Percentiles rank a stretch among this genome's conserved stretches.
Conservation (phyloP, 768 basidiomycete species). For the Sutorius australiensis region DNA sequence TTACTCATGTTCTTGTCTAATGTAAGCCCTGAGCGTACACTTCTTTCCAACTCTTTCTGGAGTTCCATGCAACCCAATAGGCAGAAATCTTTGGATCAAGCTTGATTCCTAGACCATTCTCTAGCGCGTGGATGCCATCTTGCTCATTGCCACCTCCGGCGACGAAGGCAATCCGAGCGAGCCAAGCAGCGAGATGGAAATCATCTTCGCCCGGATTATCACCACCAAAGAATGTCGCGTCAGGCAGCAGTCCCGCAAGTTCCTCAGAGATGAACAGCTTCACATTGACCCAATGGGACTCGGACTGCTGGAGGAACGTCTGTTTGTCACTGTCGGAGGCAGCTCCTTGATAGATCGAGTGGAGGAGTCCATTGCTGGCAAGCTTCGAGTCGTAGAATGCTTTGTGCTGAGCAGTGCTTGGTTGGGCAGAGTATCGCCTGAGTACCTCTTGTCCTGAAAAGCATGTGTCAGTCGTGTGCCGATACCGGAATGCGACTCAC, state of each 20-base stretch:
- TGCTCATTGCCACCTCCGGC: slow-evolving; percentile 35
- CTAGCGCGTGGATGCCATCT: slow-evolving; percentile 37
- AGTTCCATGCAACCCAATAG: slow-evolving; percentile 45
- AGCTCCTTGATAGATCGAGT: slow-evolving; percentile 40
- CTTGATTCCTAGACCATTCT: slow-evolving; percentile 36
- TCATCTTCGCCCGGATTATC: slow-evolving; percentile 48
- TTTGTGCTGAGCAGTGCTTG: slow-evolving; percentile 36
- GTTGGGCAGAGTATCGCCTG: slow-evolving; percentile 32
- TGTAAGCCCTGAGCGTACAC: slow-evolving; percentile 44
- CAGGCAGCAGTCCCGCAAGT: slow-evolving; percentile 40
- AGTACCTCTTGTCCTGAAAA: slow-evolving; percentile 42
- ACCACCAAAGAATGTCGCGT: slow-evolving; percentile 46
- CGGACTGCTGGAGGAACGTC: slow-evolving; percentile 39
- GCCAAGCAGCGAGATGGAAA: slow-evolving; percentile 52
- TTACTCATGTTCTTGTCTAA: slow-evolving; percentile 19
- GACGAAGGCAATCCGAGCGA: slow-evolving; percentile 43
- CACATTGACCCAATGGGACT: slow-evolving; percentile 37
- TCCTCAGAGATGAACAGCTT: slow-evolving; percentile 36
- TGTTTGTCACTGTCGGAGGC: slow-evolving; percentile 34
- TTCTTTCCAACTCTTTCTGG: slow-evolving; percentile 44
- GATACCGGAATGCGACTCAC: slow-evolving; percentile 32
- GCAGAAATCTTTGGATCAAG: slow-evolving; percentile 37
- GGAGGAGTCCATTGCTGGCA: slow-evolving; percentile 36
- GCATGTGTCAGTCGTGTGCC: neutral
- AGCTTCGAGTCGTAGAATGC: slow-evolving; percentile 44